A percentile compares a stretch with the other conserved stretches of the same genome.
Conservation (phyloP, 495 filamentous ascomycete species). For the Tetracladium marchalianum region DNA sequence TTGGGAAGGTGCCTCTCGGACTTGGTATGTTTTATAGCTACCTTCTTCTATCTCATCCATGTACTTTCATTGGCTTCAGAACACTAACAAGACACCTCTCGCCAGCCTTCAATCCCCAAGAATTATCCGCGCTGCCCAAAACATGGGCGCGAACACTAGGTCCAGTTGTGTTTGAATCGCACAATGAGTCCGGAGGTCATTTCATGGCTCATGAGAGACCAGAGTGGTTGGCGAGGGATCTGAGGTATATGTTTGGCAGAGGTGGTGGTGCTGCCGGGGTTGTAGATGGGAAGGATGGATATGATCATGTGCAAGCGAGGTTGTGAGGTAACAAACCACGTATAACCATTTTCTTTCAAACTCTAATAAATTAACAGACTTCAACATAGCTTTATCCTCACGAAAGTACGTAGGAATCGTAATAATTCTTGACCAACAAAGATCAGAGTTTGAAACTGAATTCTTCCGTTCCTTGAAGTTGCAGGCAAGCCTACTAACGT, state of each 20-base stretch:
- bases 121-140: slow-evolving; percentile 10
- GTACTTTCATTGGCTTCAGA: no score
- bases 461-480: no score
- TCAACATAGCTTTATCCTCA: no score
- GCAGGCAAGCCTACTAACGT: no score
- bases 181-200: slow-evolving; percentile 48
- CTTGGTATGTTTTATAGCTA: background rate
- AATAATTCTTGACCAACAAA: no score
- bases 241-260: slow-evolving; percentile 31
- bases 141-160: slow-evolving; percentile 29
- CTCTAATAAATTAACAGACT: no score
- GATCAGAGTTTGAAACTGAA: no score
- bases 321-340: no score
- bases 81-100: no score
- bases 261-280: slow-evolving; percentile 28
- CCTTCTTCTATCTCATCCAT: no score
- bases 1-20: slow-evolving; percentile 5
- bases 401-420: no score
- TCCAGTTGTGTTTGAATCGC: slow-evolving; percentile 42
- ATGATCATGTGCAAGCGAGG: background rate
- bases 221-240: slow-evolving; percentile 21
- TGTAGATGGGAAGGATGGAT: slow-evolving; percentile 14
- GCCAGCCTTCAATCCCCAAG: slow-evolving; percentile 14
- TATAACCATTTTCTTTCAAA: no score
- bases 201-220: slow-evolving; percentile 54